phyloP scores from a whole-genome alignment of 768 basidiomycete species.

The Cystobasidium tubakii region DNA sequence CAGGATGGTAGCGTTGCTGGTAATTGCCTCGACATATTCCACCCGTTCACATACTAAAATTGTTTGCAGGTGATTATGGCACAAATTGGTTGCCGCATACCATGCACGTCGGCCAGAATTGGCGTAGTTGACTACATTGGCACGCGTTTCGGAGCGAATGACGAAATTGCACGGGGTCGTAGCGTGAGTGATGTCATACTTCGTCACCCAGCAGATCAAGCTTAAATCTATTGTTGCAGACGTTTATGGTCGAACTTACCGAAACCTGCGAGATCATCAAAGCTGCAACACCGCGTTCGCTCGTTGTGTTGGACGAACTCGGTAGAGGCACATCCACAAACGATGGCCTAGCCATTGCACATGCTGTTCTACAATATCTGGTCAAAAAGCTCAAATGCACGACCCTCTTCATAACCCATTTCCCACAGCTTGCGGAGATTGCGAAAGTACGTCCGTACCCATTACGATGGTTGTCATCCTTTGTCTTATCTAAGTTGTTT shows the following conservation, averaged over 20 bases:
- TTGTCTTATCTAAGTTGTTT: not conserved
- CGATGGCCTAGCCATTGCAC: slow-evolving; percentile 91
- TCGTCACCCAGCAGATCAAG: slow-evolving; percentile 39
- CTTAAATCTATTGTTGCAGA: slow-evolving; percentile 44
- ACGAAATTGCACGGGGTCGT: slow-evolving; percentile 75
- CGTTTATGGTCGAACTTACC: slow-evolving; percentile 98
- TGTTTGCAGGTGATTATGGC: slow-evolving; percentile 57
- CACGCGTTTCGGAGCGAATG: slow-evolving; percentile 57
- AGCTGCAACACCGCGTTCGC: slow-evolving; percentile 64
- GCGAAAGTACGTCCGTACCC: slow-evolving; percentile 43
- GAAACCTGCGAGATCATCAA: slow-evolving; percentile 86
- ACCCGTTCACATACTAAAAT: slow-evolving; percentile 47
- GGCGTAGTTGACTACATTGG: slow-evolving; percentile 61
- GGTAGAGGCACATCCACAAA: slow-evolving; percentile 87
- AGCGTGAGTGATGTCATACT: slow-evolving; percentile 49
- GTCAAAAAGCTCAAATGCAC: slow-evolving; percentile 59
- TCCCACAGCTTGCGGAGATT: slow-evolving; percentile 65
- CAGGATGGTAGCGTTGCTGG: slow-evolving; percentile 27
- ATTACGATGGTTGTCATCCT: not conserved
- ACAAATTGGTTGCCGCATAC: slow-evolving; percentile 66
- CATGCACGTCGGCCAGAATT: slow-evolving; percentile 66
- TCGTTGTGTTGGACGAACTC: slow-evolving; percentile 79
- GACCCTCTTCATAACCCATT: slow-evolving; percentile 90
- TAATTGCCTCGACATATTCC: not conserved
- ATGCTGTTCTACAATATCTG: slow-evolving; percentile 70